Percentiles rank a stretch among this genome's conserved stretches.
phyloP scores from a whole-genome alignment of 805 yeast species.

The Suhomyces tanzawaensis region DNA sequence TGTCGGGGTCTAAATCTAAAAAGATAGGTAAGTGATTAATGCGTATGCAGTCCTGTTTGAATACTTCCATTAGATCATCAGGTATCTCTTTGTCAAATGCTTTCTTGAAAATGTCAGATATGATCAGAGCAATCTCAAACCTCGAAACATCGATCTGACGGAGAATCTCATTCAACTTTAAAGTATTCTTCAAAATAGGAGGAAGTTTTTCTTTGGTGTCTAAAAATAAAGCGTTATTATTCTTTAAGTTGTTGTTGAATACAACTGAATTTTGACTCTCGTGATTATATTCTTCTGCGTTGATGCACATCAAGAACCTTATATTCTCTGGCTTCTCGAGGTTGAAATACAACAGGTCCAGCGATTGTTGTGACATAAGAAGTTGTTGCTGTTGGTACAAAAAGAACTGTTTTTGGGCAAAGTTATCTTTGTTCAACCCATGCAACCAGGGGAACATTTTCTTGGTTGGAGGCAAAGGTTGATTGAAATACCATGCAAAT shows the following conservation, averaged over 20 bases:
- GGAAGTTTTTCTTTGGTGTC: slow-evolving; percentile 1
- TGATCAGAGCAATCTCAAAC: slow-evolving; percentile 25
- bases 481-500: slow-evolving; percentile 38
- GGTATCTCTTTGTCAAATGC: slow-evolving; percentile 21
- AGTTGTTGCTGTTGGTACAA: slow-evolving; percentile 26
- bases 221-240: slow-evolving; percentile 1
- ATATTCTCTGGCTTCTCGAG: slow-evolving; percentile 25
- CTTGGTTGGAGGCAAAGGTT: slow-evolving; percentile 57
- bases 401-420: slow-evolving; percentile 51
- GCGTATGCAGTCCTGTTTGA: slow-evolving; percentile 42
- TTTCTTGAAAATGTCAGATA: slow-evolving; percentile 19
- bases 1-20: slow-evolving; percentile 60
- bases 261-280: slow-evolving; percentile 1
- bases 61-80: slow-evolving; percentile 19
- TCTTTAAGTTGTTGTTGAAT: slow-evolving; percentile 3
- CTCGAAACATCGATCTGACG: slow-evolving; percentile 45
- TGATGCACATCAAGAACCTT: slow-evolving; percentile 41
- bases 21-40: slow-evolving; percentile 52
- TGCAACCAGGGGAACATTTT: slow-evolving; percentile 89
- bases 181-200: slow-evolving; percentile 47
- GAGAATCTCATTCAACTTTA: slow-evolving; percentile 53
- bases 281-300: slow-evolving; percentile 11
- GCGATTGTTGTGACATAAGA: not conserved
- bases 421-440: slow-evolving; percentile 60
- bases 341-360: slow-evolving; percentile 7